Percentiles rank a stretch among this genome's conserved stretches.
Conservation (phyloP, 2,329 filamentous ascomycete genomes). For the Fusarium udum region DNA sequence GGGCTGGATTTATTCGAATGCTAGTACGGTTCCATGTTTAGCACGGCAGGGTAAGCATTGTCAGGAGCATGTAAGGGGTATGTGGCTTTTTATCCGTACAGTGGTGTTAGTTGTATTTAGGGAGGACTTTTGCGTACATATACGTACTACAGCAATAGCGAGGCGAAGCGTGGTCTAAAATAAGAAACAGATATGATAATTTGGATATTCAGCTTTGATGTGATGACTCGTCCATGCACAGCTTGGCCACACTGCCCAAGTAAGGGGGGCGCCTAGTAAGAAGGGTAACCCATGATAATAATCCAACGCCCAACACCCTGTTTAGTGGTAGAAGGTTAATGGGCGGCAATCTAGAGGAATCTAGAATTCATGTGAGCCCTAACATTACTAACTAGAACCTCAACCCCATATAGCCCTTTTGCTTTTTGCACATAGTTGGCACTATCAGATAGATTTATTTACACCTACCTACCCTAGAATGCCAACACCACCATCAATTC, state of each 20-base stretch:
- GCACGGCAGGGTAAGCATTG: not conserved
- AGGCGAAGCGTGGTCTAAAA: constrained; percentile 13
- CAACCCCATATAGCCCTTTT: not conserved
- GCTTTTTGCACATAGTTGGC: not conserved
- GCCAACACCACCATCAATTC: not conserved
- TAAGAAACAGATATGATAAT: not conserved
- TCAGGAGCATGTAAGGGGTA: not conserved
- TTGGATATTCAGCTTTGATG: not conserved
- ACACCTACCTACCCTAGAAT: not conserved
- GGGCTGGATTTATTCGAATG: not conserved
- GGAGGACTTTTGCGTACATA: not conserved
- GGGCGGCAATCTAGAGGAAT: not conserved
- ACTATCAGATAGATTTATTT: not conserved
- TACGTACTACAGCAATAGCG: constrained; percentile 5
- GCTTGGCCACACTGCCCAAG: not conserved
- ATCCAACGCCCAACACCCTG: not conserved
- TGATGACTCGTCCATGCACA: not conserved
- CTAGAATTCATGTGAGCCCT: not conserved
- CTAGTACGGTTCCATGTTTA: not conserved
- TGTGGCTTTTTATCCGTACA: not conserved
- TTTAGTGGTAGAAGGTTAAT: not conserved
- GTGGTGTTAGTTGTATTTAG: not conserved
- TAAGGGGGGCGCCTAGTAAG: not conserved
- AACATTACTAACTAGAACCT: not conserved
- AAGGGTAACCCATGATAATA: not conserved